Conservation (phyloP, 306 rosid genomes). For the Heteromeles arbutifolia region DNA sequence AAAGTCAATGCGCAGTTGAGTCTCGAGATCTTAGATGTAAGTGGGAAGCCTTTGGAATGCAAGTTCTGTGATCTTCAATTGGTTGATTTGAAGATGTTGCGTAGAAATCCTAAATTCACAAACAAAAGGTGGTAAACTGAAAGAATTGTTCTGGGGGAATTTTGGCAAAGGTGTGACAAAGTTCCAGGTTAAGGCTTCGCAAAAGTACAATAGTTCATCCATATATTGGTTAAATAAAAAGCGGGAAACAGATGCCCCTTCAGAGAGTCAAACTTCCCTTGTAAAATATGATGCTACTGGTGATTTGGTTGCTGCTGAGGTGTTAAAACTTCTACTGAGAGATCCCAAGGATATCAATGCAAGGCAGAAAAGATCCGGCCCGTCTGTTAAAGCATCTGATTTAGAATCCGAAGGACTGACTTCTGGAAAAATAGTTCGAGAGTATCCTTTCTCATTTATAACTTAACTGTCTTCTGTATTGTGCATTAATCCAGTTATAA, state of each 20-base stretch:
- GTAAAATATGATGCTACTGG: slow-evolving; percentile 21
- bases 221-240: slow-evolving; percentile 53
- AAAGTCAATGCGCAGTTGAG: slow-evolving; percentile 30
- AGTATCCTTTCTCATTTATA: slow-evolving; percentile 63
- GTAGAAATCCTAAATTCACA: slow-evolving; percentile 8
- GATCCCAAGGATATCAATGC: slow-evolving; percentile 70
- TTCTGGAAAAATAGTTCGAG: slow-evolving; percentile 55
- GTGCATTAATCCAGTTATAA: slow-evolving; percentile 39
- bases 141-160: slow-evolving; percentile 26
- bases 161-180: slow-evolving; percentile 29
- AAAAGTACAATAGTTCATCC: slow-evolving; percentile 33
- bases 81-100: slow-evolving; percentile 27
- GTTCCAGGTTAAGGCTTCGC: slow-evolving; percentile 41
- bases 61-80: slow-evolving; percentile 63
- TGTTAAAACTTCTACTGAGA: slow-evolving; percentile 44
- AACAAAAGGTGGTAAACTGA: slow-evolving; percentile 13
- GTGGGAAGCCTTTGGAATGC: slow-evolving; percentile 47
- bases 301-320: slow-evolving; percentile 34
- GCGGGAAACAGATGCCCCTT: slow-evolving; percentile 25
- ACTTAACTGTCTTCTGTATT: not conserved
- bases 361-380: slow-evolving; percentile 39
- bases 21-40: slow-evolving; percentile 56
- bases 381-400: slow-evolving; percentile 35
- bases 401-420: slow-evolving; percentile 21
- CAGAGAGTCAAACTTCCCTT: slow-evolving; percentile 29